Percentiles rank a stretch among this genome's conserved stretches.
phyloP scores from a whole-genome alignment of 73 alveolate species.

The Paramecium biaurelia region DNA sequence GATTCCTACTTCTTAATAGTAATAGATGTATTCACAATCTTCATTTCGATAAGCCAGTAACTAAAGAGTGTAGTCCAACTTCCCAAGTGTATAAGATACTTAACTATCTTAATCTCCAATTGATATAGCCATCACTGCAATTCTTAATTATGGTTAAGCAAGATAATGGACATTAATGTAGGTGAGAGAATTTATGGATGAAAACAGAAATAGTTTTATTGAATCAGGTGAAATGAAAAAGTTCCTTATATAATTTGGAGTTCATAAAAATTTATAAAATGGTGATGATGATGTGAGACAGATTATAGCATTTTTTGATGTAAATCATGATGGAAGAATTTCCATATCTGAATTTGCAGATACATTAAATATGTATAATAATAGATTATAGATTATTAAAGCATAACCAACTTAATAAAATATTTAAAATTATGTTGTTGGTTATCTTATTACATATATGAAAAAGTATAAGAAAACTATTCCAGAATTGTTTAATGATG shows the following conservation, averaged over 20 bases:
- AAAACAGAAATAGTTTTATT: conserved; percentile 7
- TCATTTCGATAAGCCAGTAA: not conserved
- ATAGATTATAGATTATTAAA: not conserved
- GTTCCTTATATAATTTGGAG: conserved; percentile 5
- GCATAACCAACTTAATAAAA: not conserved
- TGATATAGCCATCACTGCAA: not conserved
- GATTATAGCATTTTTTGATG: conserved; percentile 51
- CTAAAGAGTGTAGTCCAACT: not conserved
- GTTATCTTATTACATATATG: conserved; percentile 1
- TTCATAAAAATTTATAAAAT: not conserved
- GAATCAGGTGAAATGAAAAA: not conserved
- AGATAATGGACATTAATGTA: conserved; percentile 20
- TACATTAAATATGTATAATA: not conserved
- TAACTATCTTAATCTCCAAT: not conserved
- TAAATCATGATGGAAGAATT: conserved; percentile 69
- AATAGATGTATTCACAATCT: not conserved
- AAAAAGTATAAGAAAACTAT: not conserved
- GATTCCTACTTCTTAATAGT: not conserved
- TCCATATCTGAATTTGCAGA: conserved; percentile 63
- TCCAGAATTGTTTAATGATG: conserved; percentile 18
- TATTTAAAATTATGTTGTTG: conserved; percentile 1
- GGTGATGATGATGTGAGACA: not conserved
- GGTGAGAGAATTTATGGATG: conserved; percentile 58
- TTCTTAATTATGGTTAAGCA: not conserved
- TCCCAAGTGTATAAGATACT: not conserved